Base-by-base conservation (phyloP, 2,329 filamentous ascomycete genomes). In the Aureobasidium sp. region DNA sequence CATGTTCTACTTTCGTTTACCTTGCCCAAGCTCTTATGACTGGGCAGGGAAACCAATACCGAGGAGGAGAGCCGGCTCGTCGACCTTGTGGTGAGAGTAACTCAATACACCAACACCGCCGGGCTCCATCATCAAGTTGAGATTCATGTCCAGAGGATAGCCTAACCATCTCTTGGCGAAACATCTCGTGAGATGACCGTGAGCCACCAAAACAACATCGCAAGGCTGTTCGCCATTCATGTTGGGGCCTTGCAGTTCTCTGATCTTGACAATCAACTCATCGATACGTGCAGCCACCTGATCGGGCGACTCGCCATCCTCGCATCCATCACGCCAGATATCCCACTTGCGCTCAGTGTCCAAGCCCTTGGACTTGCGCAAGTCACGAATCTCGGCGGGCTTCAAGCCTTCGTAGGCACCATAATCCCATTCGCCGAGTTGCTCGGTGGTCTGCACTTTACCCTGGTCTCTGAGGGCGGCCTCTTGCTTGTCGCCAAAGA, bases 91-190 rank as follows among this genome's bases (percentile, higher is more conserved):
- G 68, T 81, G 79, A 66, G 81, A 78, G 67, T 81, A 81, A 66
- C 77, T 80, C 70, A 81, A 65, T 37, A 78, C 81, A 8, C 79
- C 79, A 49, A 81, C 79, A 52, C 79, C 78, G 4, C 79, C 79
- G 2, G 79, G 78, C 72, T 97, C 92, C 27, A 97, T 77, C 65
- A 96, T 80, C 71, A 97, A 85, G 7, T 85, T 83, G 40, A 90
- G 88, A 9, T 88, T 91, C 57, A 90, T 86, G 60, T 84, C 82
- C 62, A 97, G 77, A 12, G 83, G 79, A 76, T 88, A 88, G 0
- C 85, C 84, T 0, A 86, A 82, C 92, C 92, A 97, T 35, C 91
- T 81, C 80, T 93, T 90, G 5, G 92, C 91, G 72, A 97, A 91
- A 0, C 90, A 90, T 19, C 92, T 81, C 57, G 96, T 77, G 62